Percentiles rank a stretch among this genome's conserved stretches.
Conservation (phyloP, 2,329 filamentous ascomycete species). For the Septoria linicola region DNA sequence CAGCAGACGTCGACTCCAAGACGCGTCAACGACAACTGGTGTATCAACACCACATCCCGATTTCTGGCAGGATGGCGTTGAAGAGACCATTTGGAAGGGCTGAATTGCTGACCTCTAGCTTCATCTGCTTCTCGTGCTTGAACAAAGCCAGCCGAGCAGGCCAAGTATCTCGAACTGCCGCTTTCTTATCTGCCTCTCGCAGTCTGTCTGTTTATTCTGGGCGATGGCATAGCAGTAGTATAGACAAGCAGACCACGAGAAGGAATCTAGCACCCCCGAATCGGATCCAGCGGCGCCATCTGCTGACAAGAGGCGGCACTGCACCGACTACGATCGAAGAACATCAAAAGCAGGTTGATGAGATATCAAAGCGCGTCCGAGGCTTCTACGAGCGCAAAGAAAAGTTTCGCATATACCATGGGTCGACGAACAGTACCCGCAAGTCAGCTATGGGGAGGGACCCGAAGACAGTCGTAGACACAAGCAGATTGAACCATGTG, state of each 20-base stretch:
- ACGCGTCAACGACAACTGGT: too few species aligned
- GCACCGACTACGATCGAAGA: conserved; percentile 25
- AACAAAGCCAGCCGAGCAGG: conserved; percentile 9
- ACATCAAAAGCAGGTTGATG: conserved; percentile 40
- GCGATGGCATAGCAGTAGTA: not conserved
- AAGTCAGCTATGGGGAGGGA: conserved; percentile 41
- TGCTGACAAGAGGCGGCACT: conserved; percentile 23
- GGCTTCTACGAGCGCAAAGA: conserved; percentile 53
- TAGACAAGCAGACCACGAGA: not conserved
- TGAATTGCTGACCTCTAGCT: not conserved
- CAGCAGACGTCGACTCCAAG: too few species aligned
- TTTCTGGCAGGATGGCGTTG: not conserved
- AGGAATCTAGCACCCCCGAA: not conserved
- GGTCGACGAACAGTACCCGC: conserved; percentile 74
- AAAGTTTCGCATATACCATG: conserved; percentile 74
- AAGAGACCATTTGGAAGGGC: not conserved
- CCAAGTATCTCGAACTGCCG: conserved; percentile 13
- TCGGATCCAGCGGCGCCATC: conserved; percentile 5
- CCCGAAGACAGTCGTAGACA: conserved; percentile 58
- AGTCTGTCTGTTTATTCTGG: conserved; percentile 2
- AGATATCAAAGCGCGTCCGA: conserved; percentile 49
- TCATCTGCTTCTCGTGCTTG: conserved; percentile 14
- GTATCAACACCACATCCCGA: not conserved
- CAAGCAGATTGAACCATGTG: conserved; percentile 62
- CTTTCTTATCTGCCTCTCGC: conserved; percentile 13